These are phyloP conservation scores for Carnegiea gigantea DNA, from an alignment of 179 eudicot species.

Conservation along the genomic window DNA sequence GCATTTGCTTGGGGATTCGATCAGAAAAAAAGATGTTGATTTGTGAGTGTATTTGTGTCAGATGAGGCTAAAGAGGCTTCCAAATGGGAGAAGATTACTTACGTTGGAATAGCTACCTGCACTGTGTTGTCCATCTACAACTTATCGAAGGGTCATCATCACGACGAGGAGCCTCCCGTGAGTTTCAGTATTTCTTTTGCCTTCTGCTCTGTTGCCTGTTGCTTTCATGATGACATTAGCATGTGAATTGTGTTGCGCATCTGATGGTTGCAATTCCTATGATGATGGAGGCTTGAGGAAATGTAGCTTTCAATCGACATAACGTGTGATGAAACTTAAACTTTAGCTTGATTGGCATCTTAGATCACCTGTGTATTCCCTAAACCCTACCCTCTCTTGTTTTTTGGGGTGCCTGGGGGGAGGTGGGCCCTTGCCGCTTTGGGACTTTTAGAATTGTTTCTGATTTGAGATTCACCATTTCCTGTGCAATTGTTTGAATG, in stretches of 20 bases:
- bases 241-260: background rate
- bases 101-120: conserved; percentile 48
- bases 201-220: background rate
- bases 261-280: background rate
- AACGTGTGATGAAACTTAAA: background rate
- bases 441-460: background rate
- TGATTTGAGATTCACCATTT: background rate
- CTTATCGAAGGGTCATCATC: conserved; percentile 64
- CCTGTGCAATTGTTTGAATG: background rate
- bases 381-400: background rate
- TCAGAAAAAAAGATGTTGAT: background rate
- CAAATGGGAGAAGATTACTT: conserved; percentile 79
- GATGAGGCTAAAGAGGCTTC: conserved; percentile 56
- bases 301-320: background rate
- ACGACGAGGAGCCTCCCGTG: conserved; percentile 62
- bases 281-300: background rate
- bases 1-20: background rate
- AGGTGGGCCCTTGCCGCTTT: background rate
- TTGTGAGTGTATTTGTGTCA: conserved; percentile 14
- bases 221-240: background rate
- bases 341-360: background rate
- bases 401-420: background rate
- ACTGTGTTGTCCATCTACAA: conserved; percentile 36
- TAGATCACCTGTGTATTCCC: background rate
- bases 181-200: conserved; percentile 17